These are phyloP conservation scores for Chlamydomonas incerta DNA, from an alignment of 139 green algal genomes.

Conservation along the genomic window DNA sequence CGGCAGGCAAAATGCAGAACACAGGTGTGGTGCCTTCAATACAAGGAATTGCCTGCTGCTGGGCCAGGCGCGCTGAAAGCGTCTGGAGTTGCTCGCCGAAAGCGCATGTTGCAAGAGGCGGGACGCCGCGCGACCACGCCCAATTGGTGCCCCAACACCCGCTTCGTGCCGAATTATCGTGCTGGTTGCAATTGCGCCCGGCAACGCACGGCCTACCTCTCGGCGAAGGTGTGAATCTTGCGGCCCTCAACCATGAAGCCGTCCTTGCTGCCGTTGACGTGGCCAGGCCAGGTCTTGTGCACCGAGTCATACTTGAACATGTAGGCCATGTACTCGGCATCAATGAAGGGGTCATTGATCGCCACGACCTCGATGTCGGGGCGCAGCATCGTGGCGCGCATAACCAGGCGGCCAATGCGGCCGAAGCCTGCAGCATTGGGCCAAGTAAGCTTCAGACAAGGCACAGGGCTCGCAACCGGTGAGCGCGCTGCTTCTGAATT, in stretches of 20 bases:
- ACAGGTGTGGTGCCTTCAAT: too few relatives aligned
- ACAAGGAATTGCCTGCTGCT: too few relatives aligned
- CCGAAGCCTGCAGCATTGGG: constrained; percentile 81
- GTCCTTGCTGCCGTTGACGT: constrained; percentile 58
- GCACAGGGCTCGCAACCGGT: neutral
- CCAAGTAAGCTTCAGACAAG: neutral
- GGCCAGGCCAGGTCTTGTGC: constrained; percentile 77
- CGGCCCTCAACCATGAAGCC: constrained; percentile 80
- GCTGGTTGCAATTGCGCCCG: neutral
- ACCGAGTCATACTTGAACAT: constrained; percentile 95
- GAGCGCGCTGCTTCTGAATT: neutral
- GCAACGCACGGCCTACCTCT: constrained; percentile 58
- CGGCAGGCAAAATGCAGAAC: too few relatives aligned
- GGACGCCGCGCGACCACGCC: too few relatives aligned
- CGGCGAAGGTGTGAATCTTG: constrained; percentile 76
- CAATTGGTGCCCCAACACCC: too few relatives aligned
- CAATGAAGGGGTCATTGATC: constrained; percentile 94
- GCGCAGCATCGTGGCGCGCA: constrained; percentile 71
- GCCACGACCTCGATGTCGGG: constrained; percentile 89
- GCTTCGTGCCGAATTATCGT: too few relatives aligned
- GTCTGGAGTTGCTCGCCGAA: too few relatives aligned
- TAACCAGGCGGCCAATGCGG: constrained; percentile 85
- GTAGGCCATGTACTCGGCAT: constrained; percentile 70
- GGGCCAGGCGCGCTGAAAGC: too few relatives aligned
- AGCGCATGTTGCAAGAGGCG: too few relatives aligned